Evolutionary conservation across 1,284 basidiomycete genomes (phyloP), one percentile per base, ranked within the genome.

Genomic region (Ganoderma sinense): DNA sequence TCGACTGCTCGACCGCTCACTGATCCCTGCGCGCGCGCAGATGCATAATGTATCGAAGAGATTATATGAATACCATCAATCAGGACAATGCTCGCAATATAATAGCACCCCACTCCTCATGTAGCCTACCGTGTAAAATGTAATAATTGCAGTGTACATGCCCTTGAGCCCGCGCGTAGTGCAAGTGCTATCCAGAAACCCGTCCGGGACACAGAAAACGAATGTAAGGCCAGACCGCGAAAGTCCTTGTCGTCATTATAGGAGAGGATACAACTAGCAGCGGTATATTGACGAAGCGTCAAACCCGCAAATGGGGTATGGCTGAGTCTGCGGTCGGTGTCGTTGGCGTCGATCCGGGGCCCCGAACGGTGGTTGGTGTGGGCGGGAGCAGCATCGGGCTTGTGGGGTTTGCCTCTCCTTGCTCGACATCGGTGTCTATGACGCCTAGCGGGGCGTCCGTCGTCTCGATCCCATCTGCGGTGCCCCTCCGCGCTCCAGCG

Each of bases 401-500:
- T 0, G 39, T 51, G 7, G 29, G n/a, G 40, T 14, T 3, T 18
- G 81, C 81, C 36, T 83, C 82, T 68, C 87, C 88, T 51, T 84
- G 78, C 62, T 88, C 84, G 18, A 81, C 69, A 66, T 89, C 86
- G 16, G 53, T 31, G 14, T 51, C 48, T 11, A 78, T 56, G 48
- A 80, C 80, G 31, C 83, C 82, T n/a, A 92, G 73, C 8, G 86
- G 82, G n/a, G 83, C 80, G 66, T 85, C 83, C 1, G 89, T 88
- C 0, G 86, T 89, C 77, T 93, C 91, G 7, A 84, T 75, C 23
- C 91, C 92, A 76, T 91, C 84, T 18, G 92, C 87, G 23, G 86
- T 87, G 60, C 92, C 92, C 45, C 82, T 80, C 39, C 90, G 85
- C 33, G 91, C 84, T 1, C 91, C 91, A 4, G 92, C 92, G n/a